These are phyloP conservation scores for Sugiyamaella grinbergsii DNA, from an alignment of 1,139 yeast species.

Conservation along the genomic window DNA sequence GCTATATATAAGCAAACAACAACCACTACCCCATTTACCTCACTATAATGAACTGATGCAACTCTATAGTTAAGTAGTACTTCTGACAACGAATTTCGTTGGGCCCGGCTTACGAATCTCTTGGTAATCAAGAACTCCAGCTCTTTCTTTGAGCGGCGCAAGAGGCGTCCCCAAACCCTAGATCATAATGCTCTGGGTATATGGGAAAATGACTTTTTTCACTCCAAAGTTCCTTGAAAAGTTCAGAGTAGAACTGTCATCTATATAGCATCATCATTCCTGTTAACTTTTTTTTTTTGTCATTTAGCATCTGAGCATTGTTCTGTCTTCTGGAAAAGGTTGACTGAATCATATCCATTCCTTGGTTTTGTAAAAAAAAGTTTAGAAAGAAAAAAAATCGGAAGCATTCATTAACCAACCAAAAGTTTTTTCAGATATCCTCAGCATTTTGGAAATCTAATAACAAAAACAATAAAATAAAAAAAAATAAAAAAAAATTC, in stretches of 20 bases:
- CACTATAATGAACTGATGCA: too few species aligned
- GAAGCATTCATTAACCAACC: background rate
- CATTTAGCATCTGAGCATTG: constrained; percentile 2
- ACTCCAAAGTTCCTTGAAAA: background rate
- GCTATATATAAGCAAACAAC: too few species aligned
- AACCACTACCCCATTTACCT: too few species aligned
- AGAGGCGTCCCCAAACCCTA: constrained; percentile 1
- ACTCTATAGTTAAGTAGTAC: too few species aligned
- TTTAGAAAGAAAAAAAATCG: too few species aligned
- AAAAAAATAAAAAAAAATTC: background rate
- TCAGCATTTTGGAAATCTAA: background rate
- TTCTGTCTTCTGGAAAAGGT: background rate
- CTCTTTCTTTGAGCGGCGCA: too few species aligned
- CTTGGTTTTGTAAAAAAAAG: background rate
- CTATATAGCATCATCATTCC: constrained; percentile 1
- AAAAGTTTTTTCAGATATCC: too few species aligned
- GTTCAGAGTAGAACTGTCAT: background rate
- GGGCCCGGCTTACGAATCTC: too few species aligned
- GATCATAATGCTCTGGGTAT: background rate
- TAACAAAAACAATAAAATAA: background rate
- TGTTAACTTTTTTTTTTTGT: background rate
- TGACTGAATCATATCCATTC: background rate
- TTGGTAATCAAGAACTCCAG: too few species aligned
- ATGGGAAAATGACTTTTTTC: constrained; percentile 4
- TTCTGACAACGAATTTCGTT: too few species aligned